A percentile compares a stretch with the other conserved stretches of the same genome.
Evolutionary conservation across 768 basidiomycete genomes (phyloP).

Genomic region (Termitomyces sp.): DNA sequence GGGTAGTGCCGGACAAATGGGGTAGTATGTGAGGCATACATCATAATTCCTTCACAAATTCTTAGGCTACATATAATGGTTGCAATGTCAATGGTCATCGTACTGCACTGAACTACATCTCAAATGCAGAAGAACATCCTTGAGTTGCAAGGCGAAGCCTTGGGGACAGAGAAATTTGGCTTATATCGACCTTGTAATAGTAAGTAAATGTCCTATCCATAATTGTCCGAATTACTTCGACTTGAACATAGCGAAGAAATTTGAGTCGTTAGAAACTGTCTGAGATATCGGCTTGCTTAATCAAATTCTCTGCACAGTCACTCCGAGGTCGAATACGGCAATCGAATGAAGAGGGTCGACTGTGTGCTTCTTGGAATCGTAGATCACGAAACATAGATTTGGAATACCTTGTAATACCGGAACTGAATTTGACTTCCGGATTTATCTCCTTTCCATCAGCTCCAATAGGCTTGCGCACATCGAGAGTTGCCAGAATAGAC

Average conservation of each 20-base stretch:
- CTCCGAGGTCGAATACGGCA: conserved; percentile 7
- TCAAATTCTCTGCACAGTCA: conserved; percentile 1
- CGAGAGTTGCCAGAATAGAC: conserved; percentile 21
- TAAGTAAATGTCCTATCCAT: not conserved
- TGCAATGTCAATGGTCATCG: not conserved
- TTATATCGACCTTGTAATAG: not conserved
- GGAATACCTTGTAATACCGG: conserved; percentile 21
- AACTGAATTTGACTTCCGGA: conserved; percentile 26
- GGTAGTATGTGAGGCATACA: conserved; percentile 86
- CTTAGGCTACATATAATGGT: not conserved
- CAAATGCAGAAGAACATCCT: not conserved
- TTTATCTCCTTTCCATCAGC: conserved; percentile 29
- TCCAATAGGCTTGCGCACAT: conserved; percentile 30
- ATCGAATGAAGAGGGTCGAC: conserved; percentile 8
- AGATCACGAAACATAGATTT: not conserved
- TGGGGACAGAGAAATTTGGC: not conserved
- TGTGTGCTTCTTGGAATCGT: not conserved
- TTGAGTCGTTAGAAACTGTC: not conserved
- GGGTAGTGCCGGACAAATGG: conserved; percentile 64
- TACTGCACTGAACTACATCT: not conserved
- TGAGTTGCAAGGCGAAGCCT: not conserved
- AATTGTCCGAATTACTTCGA: not conserved
- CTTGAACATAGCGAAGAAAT: not conserved
- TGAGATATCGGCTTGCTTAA: not conserved
- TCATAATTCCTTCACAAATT: conserved; percentile 5